Conservation (phyloP, 768 basidiomycete species). For the Panaeolus cyanescens region DNA sequence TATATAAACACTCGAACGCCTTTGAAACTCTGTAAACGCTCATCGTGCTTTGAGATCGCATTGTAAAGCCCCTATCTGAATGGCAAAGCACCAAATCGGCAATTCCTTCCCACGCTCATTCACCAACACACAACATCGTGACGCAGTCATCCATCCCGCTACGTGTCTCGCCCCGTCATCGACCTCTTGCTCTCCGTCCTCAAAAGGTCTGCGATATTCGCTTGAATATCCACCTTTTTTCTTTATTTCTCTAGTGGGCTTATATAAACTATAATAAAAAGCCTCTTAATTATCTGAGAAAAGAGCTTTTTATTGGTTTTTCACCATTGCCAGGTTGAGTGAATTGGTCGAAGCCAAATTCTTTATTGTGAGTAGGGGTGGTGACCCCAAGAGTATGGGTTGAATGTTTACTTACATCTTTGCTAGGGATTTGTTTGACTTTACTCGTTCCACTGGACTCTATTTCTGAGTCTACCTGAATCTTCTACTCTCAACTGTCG, state of each 20-base stretch:
- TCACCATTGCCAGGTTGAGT: background rate
- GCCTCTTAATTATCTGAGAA: too few relatives aligned
- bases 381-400: background rate
- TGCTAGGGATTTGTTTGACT: background rate
- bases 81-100: background rate
- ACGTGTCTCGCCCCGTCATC: constrained; percentile 1
- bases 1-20: too few relatives aligned
- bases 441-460: background rate
- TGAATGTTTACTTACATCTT: background rate
- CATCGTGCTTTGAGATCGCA: too few relatives aligned
- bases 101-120: background rate
- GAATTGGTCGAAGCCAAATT: background rate
- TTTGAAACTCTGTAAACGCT: too few relatives aligned
- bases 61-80: too few relatives aligned
- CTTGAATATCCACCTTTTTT: background rate
- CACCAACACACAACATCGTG: background rate
- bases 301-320: background rate
- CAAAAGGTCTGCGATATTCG: background rate
- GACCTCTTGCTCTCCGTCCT: background rate
- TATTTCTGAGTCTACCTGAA: background rate
- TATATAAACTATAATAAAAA: background rate
- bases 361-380: background rate
- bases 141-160: background rate
- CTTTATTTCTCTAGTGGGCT: too few relatives aligned
- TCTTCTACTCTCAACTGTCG: background rate